Base-by-base conservation (phyloP, 2,329 filamentous ascomycete genomes). In the Cytospora chrysosperma region DNA sequence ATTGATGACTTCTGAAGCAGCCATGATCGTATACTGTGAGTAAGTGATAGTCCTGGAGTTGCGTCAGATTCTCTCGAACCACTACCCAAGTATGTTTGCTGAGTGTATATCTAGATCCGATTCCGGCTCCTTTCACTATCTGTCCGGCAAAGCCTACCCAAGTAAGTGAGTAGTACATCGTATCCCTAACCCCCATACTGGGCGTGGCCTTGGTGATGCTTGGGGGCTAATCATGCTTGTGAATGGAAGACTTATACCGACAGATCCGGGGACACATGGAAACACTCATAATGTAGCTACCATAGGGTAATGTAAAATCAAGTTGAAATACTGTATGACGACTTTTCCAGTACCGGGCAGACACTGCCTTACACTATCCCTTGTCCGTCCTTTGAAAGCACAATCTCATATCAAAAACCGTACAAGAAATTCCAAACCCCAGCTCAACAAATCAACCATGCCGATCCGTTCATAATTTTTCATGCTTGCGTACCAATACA, bases 1-100 rank as follows among this genome's bases (percentile, higher is more conserved):
- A 62, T 79, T 79, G 50, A 79, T 28, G 47, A 17, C n/a, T 13
- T 58, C 43, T 52, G 27, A 7, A 30, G 32, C 49, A 3, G 64
- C 64, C 64, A 65, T 65, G 28, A 24, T 24, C 4, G 6, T 47
- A 13, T 24, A 24, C 3, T 8, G 43, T 47, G 43, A 8, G 4
- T n/a, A 24, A 47, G 43, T 24, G n/a, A 24, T 2, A 12, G 40
- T 21, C n/a, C n/a, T 21, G 40, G 8, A 17, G 9, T 47, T 21
- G 19, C 17, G 19, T 24, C 19, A 21, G 37, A 47, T 21, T 47
- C n/a, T 30, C n/a, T 47, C 40, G 40, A 47, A 17, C 8, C n/a
- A 47, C 40, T 21, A n/a, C 17, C 19, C 21, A 21, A 4, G 40
- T 43, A 21, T 47, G 19, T 21, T n/a, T 21, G 6, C 24, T 47